A percentile compares a stretch with the other conserved stretches of the same genome.
Evolutionary conservation across 768 basidiomycete species (phyloP).

Genomic region (Scleroderma bovista): DNA sequence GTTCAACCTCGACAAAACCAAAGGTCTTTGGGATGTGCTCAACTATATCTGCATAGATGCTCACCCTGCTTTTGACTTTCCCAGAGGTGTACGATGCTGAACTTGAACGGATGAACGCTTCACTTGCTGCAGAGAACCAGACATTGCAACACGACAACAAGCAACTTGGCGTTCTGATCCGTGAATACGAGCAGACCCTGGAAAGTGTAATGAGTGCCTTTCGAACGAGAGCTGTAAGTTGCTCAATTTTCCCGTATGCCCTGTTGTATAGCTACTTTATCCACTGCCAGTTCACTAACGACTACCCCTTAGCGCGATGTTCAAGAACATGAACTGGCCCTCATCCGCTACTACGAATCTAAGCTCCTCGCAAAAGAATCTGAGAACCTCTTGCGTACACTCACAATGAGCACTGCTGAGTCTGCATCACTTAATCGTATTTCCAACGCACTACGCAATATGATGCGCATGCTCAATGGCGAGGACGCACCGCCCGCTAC

Average conservation of each 20-base stretch:
- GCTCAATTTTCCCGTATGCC: background rate
- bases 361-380: slow-evolving; percentile 75
- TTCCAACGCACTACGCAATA: slow-evolving; percentile 61
- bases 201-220: slow-evolving; percentile 93
- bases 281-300: background rate
- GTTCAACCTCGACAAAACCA: slow-evolving; percentile 84
- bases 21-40: slow-evolving; percentile 46
- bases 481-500: slow-evolving; percentile 40
- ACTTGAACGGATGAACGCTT: slow-evolving; percentile 81
- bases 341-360: slow-evolving; percentile 88
- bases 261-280: background rate
- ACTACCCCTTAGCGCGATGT: slow-evolving; percentile 65
- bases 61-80: slow-evolving; percentile 3
- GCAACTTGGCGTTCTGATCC: slow-evolving; percentile 83
- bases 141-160: slow-evolving; percentile 90
- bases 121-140: slow-evolving; percentile 79
- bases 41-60: background rate
- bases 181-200: slow-evolving; percentile 95
- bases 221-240: slow-evolving; percentile 81
- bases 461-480: slow-evolving; percentile 65
- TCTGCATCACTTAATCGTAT: slow-evolving; percentile 67
- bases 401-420: slow-evolving; percentile 57
- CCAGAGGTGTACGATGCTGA: slow-evolving; percentile 88
- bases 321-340: slow-evolving; percentile 84
- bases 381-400: slow-evolving; percentile 51